phyloP scores from a whole-genome alignment of 2,329 filamentous ascomycete species.

The Penicillium sp. region DNA sequence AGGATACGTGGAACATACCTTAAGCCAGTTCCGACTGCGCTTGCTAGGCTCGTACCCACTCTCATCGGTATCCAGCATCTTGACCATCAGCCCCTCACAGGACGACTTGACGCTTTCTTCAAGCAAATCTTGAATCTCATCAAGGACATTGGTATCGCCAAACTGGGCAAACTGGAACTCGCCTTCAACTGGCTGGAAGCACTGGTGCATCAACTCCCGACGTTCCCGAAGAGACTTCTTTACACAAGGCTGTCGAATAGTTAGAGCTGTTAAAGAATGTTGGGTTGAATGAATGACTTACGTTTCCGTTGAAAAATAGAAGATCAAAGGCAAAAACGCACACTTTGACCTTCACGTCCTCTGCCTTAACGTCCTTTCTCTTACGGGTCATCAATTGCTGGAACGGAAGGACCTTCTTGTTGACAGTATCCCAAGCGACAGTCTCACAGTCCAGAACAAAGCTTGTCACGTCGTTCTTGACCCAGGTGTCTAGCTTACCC shows the following conservation, averaged over 20 bases:
- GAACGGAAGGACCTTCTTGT: conserved; percentile 95
- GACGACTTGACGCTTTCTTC: conserved; percentile 95
- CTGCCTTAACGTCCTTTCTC: conserved; percentile 91
- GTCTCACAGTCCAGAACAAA: conserved; percentile 99
- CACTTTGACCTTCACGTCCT: conserved; percentile 94
- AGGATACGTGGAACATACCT: conserved; percentile 54
- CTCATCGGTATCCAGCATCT: conserved; percentile 93
- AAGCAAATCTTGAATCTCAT: conserved; percentile 87
- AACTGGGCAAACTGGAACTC: conserved; percentile 88
- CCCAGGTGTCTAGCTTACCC: conserved; percentile 81
- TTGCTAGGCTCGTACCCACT: conserved; percentile 96
- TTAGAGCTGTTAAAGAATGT: background rate
- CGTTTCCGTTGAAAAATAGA: conserved; percentile 86
- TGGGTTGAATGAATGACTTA: conserved; percentile 28
- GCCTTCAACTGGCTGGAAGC: conserved; percentile 77
- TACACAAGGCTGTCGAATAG: conserved; percentile 62
- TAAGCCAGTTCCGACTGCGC: conserved; percentile 96
- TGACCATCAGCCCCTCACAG: conserved; percentile 98
- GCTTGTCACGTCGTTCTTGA: conserved; percentile 84
- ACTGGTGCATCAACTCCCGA: conserved; percentile 68
- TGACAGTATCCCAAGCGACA: conserved; percentile 90
- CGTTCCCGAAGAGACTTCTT: conserved; percentile 83
- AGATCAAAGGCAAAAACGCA: conserved; percentile 97
- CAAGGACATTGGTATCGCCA: conserved; percentile 83
- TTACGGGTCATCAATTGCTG: conserved; percentile 98